phyloP scores from a whole-genome alignment of 495 filamentous ascomycete species.

The Daldinia caldariorum region DNA sequence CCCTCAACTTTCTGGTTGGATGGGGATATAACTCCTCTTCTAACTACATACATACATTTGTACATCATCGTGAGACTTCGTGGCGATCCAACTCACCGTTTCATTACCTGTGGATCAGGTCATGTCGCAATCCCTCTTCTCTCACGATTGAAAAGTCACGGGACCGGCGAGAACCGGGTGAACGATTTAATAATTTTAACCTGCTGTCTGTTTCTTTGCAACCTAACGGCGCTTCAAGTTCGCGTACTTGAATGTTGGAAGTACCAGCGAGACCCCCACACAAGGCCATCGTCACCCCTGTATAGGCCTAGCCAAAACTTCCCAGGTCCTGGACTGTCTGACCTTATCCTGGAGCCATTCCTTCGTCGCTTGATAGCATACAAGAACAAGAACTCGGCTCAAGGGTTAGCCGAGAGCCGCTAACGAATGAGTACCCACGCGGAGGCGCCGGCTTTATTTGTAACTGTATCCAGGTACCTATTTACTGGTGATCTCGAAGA shows the following conservation, averaged over 20 bases:
- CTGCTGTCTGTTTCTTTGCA: constrained; percentile 13
- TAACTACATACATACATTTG: constrained; percentile 29
- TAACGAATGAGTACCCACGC: constrained; percentile 8
- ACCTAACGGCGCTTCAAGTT: constrained; percentile 29
- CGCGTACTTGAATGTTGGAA: constrained; percentile 18
- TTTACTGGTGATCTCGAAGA: constrained; percentile 14
- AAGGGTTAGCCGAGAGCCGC: constrained; percentile 30
- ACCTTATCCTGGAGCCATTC: constrained; percentile 41
- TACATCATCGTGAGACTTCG: constrained; percentile 39
- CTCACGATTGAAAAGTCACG: constrained; percentile 37
- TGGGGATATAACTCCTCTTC: constrained; percentile 29
- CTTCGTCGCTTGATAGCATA: constrained; percentile 30
- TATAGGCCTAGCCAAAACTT: constrained; percentile 30
- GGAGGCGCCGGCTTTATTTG: constrained; percentile 18
- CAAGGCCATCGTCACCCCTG: constrained; percentile 29
- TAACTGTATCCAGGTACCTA: constrained; percentile 2
- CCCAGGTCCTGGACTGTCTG: constrained; percentile 34
- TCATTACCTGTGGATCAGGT: constrained; percentile 42
- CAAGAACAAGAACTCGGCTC: constrained; percentile 23
- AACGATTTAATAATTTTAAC: constrained; percentile 25
- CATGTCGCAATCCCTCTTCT: constrained; percentile 40
- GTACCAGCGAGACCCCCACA: constrained; percentile 40
- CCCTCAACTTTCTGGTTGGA: constrained; percentile 16
- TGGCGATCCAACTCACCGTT: constrained; percentile 41
- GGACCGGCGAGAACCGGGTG: constrained; percentile 26